These are phyloP conservation scores for Kazachstania viticola DNA, from an alignment of 805 yeast species.

Conservation along the genomic window DNA sequence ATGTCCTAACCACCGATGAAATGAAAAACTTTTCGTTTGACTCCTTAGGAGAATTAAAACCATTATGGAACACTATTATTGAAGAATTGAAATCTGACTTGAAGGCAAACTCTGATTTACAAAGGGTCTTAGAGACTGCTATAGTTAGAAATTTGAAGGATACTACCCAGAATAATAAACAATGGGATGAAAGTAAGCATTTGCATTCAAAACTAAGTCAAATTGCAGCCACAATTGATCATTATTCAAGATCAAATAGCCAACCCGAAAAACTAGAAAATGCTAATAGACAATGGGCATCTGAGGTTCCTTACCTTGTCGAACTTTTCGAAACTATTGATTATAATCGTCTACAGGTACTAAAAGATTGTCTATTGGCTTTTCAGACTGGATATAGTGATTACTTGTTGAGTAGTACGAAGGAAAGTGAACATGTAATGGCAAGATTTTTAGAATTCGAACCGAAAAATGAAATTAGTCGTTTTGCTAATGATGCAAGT, in stretches of 20 bases:
- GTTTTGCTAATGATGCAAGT: constrained; percentile 38
- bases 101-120: constrained; percentile 38
- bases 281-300: constrained; percentile 57
- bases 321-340: constrained; percentile 68
- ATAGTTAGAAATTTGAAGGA: constrained; percentile 43
- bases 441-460: constrained; percentile 54
- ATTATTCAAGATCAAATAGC: constrained; percentile 28
- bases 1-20: constrained; percentile 33
- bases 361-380: constrained; percentile 56
- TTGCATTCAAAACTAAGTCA: constrained; percentile 34
- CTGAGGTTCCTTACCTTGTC: constrained; percentile 66
- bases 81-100: constrained; percentile 35
- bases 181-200: constrained; percentile 43
- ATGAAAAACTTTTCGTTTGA: constrained; percentile 38
- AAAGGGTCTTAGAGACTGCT: constrained; percentile 38
- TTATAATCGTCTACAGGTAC: constrained; percentile 42
- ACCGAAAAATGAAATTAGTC: constrained; percentile 46
- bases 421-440: constrained; percentile 50
- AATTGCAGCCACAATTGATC: constrained; percentile 33
- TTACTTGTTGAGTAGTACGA: constrained; percentile 33
- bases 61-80: constrained; percentile 35
- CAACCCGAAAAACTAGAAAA: constrained; percentile 31
- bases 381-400: constrained; percentile 53
- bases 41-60: constrained; percentile 35
- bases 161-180: constrained; percentile 41